A percentile compares a stretch with the other conserved stretches of the same genome.
phyloP scores from a whole-genome alignment of 371 early-diverging fungal genomes.

The Amoeboradix gromovi region DNA sequence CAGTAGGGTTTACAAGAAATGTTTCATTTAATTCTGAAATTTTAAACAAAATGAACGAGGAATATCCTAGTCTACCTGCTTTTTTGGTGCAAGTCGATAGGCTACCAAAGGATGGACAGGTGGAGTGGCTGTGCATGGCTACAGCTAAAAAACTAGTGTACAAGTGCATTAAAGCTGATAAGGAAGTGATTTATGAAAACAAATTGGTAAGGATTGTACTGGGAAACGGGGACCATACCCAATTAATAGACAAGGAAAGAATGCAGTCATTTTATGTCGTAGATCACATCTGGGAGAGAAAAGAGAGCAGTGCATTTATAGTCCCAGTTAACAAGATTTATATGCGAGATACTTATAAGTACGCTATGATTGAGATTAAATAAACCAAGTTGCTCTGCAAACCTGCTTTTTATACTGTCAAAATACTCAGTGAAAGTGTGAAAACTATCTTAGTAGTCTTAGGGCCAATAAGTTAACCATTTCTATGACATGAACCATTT shows the following conservation, averaged over 20 bases:
- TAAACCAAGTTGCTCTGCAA: too few relatives aligned
- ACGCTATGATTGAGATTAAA: background rate
- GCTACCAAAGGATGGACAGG: background rate
- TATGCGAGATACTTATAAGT: background rate
- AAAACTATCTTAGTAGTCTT: too few relatives aligned
- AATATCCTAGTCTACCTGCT: background rate
- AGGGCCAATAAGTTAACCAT: too few relatives aligned
- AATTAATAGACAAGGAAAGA: background rate
- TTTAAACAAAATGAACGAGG: background rate
- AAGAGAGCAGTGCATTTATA: background rate
- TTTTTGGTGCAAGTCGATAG: background rate
- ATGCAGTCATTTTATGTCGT: background rate
- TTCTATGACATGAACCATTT: too few relatives aligned
- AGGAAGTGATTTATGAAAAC: background rate
- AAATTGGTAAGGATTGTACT: background rate
- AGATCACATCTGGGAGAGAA: background rate
- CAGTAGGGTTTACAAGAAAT: background rate
- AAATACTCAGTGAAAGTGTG: too few relatives aligned
- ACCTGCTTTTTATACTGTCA: too few relatives aligned
- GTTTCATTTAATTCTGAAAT: background rate
- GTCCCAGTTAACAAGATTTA: background rate
- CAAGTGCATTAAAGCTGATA: background rate
- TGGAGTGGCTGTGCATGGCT: background rate
- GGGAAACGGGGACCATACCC: background rate
- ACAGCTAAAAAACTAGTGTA: background rate